Evolutionary conservation across 805 yeast species (phyloP).

Genomic region (Ogataea zsoltii): DNA sequence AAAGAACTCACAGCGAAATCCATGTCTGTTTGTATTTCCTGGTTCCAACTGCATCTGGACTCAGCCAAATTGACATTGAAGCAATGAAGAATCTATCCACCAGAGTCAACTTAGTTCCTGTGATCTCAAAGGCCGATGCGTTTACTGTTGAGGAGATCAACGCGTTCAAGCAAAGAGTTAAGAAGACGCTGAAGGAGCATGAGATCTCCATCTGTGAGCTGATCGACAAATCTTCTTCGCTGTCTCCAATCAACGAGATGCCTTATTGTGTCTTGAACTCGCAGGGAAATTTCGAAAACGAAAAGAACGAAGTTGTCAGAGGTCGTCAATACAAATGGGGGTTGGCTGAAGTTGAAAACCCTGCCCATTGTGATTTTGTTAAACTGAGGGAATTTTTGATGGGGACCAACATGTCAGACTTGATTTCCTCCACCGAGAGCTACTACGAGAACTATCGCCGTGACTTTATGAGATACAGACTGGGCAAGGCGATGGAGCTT

Average conservation of each 20-base stretch:
- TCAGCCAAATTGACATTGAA: conserved; percentile 67
- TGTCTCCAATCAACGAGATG: conserved; percentile 41
- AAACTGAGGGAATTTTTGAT: conserved; percentile 65
- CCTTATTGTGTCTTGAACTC: conserved; percentile 80
- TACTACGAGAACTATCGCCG: conserved; percentile 72
- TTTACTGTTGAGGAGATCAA: conserved; percentile 57
- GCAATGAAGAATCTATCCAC: conserved; percentile 69
- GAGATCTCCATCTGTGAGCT: conserved; percentile 61
- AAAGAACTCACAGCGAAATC: conserved; percentile 62
- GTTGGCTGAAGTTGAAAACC: conserved; percentile 76
- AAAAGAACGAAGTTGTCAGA: conserved; percentile 52
- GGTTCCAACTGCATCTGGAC: conserved; percentile 62
- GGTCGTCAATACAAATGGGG: conserved; percentile 90
- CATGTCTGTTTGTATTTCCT: conserved; percentile 87
- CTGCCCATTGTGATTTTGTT: conserved; percentile 72
- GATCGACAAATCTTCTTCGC: conserved; percentile 36
- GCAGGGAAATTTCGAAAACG: conserved; percentile 44
- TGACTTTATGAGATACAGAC: conserved; percentile 45
- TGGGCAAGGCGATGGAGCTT: conserved; percentile 31
- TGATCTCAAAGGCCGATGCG: conserved; percentile 79
- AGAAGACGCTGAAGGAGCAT: conserved; percentile 50
- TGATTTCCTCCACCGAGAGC: conserved; percentile 73
- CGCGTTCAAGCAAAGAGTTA: conserved; percentile 54
- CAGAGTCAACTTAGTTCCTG: conserved; percentile 80
- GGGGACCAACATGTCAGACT: conserved; percentile 72